These are phyloP conservation scores for Eutrema salsugineum DNA, from an alignment of 441 rosid genomes.

Conservation along the genomic window DNA sequence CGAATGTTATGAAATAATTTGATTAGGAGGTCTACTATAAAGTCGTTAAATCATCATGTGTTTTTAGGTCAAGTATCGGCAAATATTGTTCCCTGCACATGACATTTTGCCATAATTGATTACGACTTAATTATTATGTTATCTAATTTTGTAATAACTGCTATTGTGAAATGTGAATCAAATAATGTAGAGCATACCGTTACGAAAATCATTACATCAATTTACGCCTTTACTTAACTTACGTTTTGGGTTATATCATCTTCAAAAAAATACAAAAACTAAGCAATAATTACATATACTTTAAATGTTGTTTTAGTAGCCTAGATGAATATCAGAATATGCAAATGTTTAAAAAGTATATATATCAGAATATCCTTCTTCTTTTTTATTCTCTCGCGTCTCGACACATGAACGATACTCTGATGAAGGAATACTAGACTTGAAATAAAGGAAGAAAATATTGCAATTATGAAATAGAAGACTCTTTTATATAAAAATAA, in stretches of 20 bases:
- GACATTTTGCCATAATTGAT: slow-evolving; percentile 19
- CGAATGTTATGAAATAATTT: slow-evolving; percentile 7
- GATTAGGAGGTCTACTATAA: not conserved
- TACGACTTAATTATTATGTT: slow-evolving; percentile 1
- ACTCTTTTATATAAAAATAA: not conserved
- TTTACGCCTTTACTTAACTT: not conserved
- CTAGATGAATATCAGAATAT: slow-evolving; percentile 2
- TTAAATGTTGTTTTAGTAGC: not conserved
- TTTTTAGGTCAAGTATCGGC: slow-evolving; percentile 16
- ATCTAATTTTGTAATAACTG: not conserved
- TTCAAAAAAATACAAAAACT: slow-evolving; percentile 3
- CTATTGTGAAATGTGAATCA: not conserved
- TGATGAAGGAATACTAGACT: slow-evolving; percentile 4
- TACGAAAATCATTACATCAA: not conserved
- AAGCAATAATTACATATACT: not conserved
- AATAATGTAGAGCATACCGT: too few species aligned
- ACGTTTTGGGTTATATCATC: not conserved
- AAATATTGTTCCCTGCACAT: slow-evolving; percentile 22
- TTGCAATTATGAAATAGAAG: slow-evolving; percentile 3
- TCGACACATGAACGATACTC: slow-evolving; percentile 16
- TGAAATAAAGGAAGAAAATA: slow-evolving; percentile 7
- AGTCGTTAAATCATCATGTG: slow-evolving; percentile 14
- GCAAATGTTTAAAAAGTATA: too few species aligned
- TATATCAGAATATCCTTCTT: too few species aligned
- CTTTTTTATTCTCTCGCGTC: not conserved